Evolutionary conservation across 164 flowering plant genomes (phyloP).

Genomic region (Macadamia tetraphylla): DNA sequence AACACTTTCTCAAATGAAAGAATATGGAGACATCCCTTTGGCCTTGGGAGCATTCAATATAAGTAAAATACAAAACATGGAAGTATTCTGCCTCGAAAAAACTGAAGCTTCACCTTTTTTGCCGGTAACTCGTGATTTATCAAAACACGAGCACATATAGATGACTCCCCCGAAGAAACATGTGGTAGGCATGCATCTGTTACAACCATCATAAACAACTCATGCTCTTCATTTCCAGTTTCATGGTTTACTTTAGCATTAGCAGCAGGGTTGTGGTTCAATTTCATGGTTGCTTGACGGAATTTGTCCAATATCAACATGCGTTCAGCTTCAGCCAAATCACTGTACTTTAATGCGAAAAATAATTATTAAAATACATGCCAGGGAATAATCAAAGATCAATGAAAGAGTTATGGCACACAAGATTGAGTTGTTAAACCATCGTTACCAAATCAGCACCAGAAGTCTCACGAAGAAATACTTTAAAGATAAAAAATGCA

Average conservation of each 20-base stretch:
- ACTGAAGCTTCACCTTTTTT: conserved; percentile 56
- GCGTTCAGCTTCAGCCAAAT: conserved; percentile 69
- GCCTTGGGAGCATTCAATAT: too few relatives aligned
- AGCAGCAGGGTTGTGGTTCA: conserved; percentile 40
- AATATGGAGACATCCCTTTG: too few relatives aligned
- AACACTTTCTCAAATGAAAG: too few relatives aligned
- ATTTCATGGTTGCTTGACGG: conserved; percentile 44
- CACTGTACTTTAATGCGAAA: conserved; percentile 63
- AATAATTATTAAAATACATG: neutral
- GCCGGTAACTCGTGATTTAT: conserved; percentile 85
- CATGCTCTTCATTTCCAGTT: conserved; percentile 34
- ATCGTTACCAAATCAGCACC: neutral
- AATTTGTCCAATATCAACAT: conserved; percentile 45
- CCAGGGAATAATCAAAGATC: neutral
- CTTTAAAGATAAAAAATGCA: neutral
- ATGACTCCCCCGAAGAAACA: conserved; percentile 62
- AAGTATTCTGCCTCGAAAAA: neutral
- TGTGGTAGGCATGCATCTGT: conserved; percentile 93
- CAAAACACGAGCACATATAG: conserved; percentile 64
- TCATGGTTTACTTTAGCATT: conserved; percentile 33
- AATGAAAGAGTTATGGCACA: neutral
- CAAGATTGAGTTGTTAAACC: neutral
- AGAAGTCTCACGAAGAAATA: neutral
- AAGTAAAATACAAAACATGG: neutral
- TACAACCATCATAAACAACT: conserved; percentile 63